A percentile compares a stretch with the other conserved stretches of the same genome.
phyloP scores from a whole-genome alignment of 106 monocot genomes.

The Posidonia australis region DNA sequence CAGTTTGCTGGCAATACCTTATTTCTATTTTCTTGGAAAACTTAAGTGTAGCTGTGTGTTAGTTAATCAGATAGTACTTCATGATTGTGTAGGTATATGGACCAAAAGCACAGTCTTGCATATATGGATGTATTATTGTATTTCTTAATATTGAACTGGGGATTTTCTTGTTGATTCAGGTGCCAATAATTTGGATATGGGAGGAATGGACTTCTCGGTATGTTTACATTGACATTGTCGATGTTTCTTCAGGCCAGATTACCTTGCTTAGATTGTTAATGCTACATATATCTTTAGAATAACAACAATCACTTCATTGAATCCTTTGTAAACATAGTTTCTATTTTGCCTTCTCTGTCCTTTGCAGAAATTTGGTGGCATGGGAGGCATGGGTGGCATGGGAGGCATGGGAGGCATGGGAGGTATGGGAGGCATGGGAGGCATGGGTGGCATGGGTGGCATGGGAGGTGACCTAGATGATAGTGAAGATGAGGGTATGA shows the following conservation, averaged over 20 bases:
- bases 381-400: conserved; percentile 19
- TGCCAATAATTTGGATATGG: conserved; percentile 34
- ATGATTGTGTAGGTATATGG: not conserved
- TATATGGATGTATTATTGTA: not conserved
- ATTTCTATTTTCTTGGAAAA: too few species aligned
- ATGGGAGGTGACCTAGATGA: conserved; percentile 51
- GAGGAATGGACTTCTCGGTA: conserved; percentile 82
- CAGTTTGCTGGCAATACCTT: too few species aligned
- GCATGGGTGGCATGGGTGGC: not conserved
- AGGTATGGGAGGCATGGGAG: too few species aligned
- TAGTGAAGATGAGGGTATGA: conserved; percentile 60
- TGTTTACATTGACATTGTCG: not conserved
- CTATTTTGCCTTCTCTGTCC: not conserved
- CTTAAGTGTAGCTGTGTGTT: too few species aligned
- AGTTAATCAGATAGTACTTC: too few species aligned
- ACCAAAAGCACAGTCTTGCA: not conserved
- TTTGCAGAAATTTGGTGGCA: conserved; percentile 52
- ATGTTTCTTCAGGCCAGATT: not conserved
- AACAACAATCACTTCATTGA: not conserved
- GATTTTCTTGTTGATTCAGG: conserved; percentile 5
- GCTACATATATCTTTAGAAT: not conserved
- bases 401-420: too few species aligned
- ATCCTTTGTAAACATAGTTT: too few species aligned
- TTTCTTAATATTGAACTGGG: not conserved
- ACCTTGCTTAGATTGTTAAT: not conserved